Base-by-base conservation (phyloP, 495 filamentous ascomycete species). In the Lophiotrema nucula region DNA sequence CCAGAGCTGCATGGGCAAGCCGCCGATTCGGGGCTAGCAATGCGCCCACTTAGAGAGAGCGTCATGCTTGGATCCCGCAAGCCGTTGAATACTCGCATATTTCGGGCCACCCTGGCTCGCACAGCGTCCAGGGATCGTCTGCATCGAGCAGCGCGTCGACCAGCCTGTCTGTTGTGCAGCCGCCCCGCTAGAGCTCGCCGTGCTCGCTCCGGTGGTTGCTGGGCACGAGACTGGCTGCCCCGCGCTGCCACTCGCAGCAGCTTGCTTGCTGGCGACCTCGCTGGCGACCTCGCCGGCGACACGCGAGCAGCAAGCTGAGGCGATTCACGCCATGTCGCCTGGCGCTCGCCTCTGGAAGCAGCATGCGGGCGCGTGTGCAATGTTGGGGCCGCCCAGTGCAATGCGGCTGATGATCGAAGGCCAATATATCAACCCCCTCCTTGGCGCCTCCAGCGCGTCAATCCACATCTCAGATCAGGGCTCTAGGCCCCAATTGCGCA, bases 391-490 rank as follows among this genome's bases (percentile, higher is more conserved):
- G 41, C 28, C 42, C 31, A 13, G 13, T 22, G 47, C 33, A 47
- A 62, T 62, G 63, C 47, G 58, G 63, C 58, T 66, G 63, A 66
- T 63, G 57, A 65, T 48, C 47, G 46, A 31, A 47, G 35, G 26
- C 56, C 62, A 60, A 65, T 60, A 60, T 60, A 65, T 47, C 43
- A 16, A n/a, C 23, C 31, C 44, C 19, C 33, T 26, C 47, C 50
- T 64, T 64, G 55, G 54, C 55, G 48, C 26, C 54, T 37, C 58
- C 38, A 37, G n/a, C 35, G 51, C 60, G 53, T 45, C 60, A 63
- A 63, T 52, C 53, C 57, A 41, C 56, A 60, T 60, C 63, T 65
- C 22, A 60, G 62, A 61, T 65, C 56, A 60, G 44, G 28, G 62
- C 62, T 64, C 61, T 56, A 56, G 61, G 61, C 61, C 55, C 46